These are phyloP conservation scores for Irpex rosettiformis DNA, from an alignment of 1,284 basidiomycete species.

Conservation along the genomic window DNA sequence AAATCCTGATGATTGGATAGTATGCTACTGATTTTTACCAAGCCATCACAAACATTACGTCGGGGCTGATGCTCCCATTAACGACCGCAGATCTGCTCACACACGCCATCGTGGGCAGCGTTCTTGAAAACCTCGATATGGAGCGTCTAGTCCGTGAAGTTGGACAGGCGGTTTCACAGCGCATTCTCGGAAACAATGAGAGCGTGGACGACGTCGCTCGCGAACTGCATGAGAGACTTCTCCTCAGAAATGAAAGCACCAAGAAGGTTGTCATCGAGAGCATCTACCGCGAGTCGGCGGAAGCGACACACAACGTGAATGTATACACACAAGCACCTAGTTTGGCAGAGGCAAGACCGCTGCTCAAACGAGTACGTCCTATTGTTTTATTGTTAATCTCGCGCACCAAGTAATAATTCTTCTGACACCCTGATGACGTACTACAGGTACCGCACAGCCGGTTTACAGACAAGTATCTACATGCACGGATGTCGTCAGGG, in stretches of 20 bases:
- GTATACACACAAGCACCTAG: conserved; percentile 79
- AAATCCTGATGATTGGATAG: conserved; percentile 38
- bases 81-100: conserved; percentile 94
- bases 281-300: conserved; percentile 89
- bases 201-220: conserved; percentile 95
- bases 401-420: not conserved
- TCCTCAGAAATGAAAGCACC: conserved; percentile 93
- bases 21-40: conserved; percentile 95
- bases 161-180: conserved; percentile 88
- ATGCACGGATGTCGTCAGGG: conserved; percentile 57
- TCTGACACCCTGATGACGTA: not conserved
- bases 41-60: conserved; percentile 89
- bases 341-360: conserved; percentile 73
- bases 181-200: conserved; percentile 86
- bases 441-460: conserved; percentile 83
- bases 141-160: conserved; percentile 94
- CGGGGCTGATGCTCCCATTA: conserved; percentile 92
- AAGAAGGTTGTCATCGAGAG: conserved; percentile 96
- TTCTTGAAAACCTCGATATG: conserved; percentile 98
- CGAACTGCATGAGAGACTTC: conserved; percentile 87
- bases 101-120: conserved; percentile 97
- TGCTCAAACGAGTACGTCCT: conserved; percentile 72
- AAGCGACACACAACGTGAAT: conserved; percentile 87
- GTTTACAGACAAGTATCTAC: conserved; percentile 92
- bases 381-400: not conserved